A percentile compares a stretch with the other conserved stretches of the same genome.
phyloP scores from a whole-genome alignment of 345 rosid species.

The Gossypium herbaceum region DNA sequence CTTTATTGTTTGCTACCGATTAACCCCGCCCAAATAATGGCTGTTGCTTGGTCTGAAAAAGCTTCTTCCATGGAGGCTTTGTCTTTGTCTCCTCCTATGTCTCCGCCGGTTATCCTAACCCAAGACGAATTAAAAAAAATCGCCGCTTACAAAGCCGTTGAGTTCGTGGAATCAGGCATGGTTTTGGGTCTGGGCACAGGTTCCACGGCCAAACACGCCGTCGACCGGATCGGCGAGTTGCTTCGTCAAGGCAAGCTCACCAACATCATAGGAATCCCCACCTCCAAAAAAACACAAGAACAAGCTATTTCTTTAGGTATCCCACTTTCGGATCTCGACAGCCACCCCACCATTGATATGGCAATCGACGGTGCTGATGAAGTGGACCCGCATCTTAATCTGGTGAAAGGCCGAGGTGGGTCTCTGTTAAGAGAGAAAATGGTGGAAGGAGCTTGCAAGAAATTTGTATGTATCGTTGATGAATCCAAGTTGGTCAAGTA shows the following conservation, averaged over 20 bases:
- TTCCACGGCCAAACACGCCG: slow-evolving; percentile 93
- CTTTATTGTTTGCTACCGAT: background rate
- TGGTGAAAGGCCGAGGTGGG: slow-evolving; percentile 94
- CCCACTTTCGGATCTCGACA: slow-evolving; percentile 77
- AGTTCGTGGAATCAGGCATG: slow-evolving; percentile 94
- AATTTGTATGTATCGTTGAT: slow-evolving; percentile 51
- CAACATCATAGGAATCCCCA: slow-evolving; percentile 77
- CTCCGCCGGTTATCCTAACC: slow-evolving; percentile 17
- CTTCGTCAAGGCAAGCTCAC: slow-evolving; percentile 61
- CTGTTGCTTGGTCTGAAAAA: slow-evolving; percentile 20
- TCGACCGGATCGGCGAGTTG: slow-evolving; percentile 83
- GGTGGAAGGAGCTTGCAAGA: slow-evolving; percentile 78
- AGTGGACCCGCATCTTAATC: slow-evolving; percentile 71
- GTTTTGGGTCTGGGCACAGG: slow-evolving; percentile 95
- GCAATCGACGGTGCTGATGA: slow-evolving; percentile 99
- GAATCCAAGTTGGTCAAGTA: slow-evolving; percentile 43
- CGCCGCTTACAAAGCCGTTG: slow-evolving; percentile 78
- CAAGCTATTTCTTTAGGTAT: slow-evolving; percentile 82
- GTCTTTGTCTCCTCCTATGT: slow-evolving; percentile 2
- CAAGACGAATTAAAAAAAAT: slow-evolving; percentile 23
- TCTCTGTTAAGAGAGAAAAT: slow-evolving; percentile 88
- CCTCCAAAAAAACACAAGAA: slow-evolving; percentile 30
- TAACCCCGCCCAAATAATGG: slow-evolving; percentile 7
- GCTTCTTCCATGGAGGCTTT: slow-evolving; percentile 18
- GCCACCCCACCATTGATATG: slow-evolving; percentile 63